Percentiles rank a stretch among this genome's conserved stretches.
Conservation (phyloP, 2,329 filamentous ascomycete genomes). For the Clarireedia homoeocarpa region DNA sequence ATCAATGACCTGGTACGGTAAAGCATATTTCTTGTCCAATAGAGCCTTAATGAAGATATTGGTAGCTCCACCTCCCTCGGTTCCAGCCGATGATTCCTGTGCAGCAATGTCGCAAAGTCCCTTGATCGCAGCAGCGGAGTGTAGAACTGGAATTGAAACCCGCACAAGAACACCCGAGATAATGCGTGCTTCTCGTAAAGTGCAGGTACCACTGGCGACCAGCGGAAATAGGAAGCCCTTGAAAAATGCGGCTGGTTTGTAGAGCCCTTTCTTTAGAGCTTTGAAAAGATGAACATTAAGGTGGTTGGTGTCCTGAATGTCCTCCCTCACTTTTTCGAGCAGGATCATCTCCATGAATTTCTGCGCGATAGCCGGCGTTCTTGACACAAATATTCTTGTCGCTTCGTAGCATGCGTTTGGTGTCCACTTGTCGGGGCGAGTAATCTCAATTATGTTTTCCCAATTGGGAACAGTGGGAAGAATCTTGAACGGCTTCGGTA, state of each 20-base stretch:
- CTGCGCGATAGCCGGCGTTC: slow-evolving; percentile 71
- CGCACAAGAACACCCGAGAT: slow-evolving; percentile 78
- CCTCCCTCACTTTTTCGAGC: slow-evolving; percentile 82
- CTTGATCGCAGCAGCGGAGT: slow-evolving; percentile 86
- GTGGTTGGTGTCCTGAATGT: slow-evolving; percentile 91
- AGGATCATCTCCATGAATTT: slow-evolving; percentile 82
- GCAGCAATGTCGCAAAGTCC: slow-evolving; percentile 91
- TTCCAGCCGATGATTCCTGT: slow-evolving; percentile 74
- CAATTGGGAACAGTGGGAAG: slow-evolving; percentile 86
- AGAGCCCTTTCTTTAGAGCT: slow-evolving; percentile 81
- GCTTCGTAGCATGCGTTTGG: slow-evolving; percentile 80
- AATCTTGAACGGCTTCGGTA: slow-evolving; percentile 97
- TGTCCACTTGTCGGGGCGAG: slow-evolving; percentile 68
- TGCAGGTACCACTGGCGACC: slow-evolving; percentile 78
- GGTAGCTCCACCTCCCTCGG: slow-evolving; percentile 81
- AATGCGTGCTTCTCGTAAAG: slow-evolving; percentile 84
- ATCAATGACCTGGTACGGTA: slow-evolving; percentile 92
- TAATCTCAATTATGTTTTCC: slow-evolving; percentile 80
- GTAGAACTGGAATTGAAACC: slow-evolving; percentile 81
- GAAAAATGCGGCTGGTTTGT: slow-evolving; percentile 94
- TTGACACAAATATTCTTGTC: slow-evolving; percentile 85
- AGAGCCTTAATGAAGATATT: slow-evolving; percentile 93
- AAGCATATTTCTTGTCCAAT: slow-evolving; percentile 92
- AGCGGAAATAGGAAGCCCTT: slow-evolving; percentile 93
- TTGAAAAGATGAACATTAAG: slow-evolving; percentile 95